Conservation (phyloP, 1,284 basidiomycete species). For the Ustilago cynodontis region DNA sequence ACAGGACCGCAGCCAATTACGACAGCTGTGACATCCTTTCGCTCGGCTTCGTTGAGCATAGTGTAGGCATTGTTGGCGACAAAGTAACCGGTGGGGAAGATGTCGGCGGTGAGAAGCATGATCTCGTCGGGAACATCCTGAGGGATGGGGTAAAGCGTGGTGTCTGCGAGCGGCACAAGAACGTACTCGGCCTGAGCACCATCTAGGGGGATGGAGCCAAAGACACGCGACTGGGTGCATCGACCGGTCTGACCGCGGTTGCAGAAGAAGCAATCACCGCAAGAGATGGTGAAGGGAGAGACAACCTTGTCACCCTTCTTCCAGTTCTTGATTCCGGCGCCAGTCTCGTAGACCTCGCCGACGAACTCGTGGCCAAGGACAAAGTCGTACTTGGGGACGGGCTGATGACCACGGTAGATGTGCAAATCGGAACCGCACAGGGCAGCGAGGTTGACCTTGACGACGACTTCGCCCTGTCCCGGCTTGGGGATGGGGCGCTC, state of each 20-base stretch:
- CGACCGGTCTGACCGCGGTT: conserved; percentile 81
- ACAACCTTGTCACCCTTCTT: conserved; percentile 85
- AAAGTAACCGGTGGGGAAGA: conserved; percentile 74
- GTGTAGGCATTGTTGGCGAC: conserved; percentile 77
- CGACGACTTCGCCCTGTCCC: conserved; percentile 59
- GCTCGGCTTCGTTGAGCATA: conserved; percentile 58
- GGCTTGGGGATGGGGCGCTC: conserved; percentile 60
- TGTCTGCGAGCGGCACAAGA: conserved; percentile 80
- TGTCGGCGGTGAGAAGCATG: conserved; percentile 77
- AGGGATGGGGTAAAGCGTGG: conserved; percentile 79
- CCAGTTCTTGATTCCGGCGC: conserved; percentile 77
- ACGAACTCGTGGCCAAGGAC: conserved; percentile 83
- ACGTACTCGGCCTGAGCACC: conserved; percentile 91
- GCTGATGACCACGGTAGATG: conserved; percentile 57
- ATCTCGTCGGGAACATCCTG: conserved; percentile 72
- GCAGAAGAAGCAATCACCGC: conserved; percentile 76
- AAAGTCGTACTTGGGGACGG: conserved; percentile 58
- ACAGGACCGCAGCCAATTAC: conserved; percentile 72
- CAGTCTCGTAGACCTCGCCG: conserved; percentile 81
- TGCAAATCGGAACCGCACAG: conserved; percentile 88
- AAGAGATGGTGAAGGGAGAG: conserved; percentile 85
- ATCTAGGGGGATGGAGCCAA: conserved; percentile 80
- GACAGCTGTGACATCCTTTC: conserved; percentile 55
- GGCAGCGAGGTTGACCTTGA: conserved; percentile 72
- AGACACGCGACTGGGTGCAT: conserved; percentile 78